Evolutionary conservation across 1,284 basidiomycete genomes (phyloP).

Genomic region (Ceratobasidium sp.): DNA sequence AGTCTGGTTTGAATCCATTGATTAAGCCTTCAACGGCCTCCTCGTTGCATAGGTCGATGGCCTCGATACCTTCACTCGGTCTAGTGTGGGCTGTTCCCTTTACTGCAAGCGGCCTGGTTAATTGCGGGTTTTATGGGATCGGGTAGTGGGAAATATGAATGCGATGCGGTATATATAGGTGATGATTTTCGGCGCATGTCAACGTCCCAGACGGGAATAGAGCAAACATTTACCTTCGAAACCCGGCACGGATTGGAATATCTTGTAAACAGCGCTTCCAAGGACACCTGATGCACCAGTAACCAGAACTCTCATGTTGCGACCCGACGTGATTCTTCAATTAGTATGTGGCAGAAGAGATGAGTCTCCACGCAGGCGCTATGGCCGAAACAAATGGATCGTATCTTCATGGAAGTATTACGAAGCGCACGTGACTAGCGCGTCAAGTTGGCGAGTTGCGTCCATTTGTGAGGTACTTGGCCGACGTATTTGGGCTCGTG

Average conservation of each 20-base stretch:
- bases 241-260: constrained; percentile 54
- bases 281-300: constrained; percentile 80
- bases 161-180: background rate
- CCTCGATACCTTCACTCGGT: constrained; percentile 57
- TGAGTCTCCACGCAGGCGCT: background rate
- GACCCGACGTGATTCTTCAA: background rate
- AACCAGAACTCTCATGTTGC: constrained; percentile 55
- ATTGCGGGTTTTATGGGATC: background rate
- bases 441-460: no score
- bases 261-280: constrained; percentile 67
- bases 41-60: constrained; percentile 66
- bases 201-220: background rate
- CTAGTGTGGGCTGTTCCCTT: constrained; percentile 71
- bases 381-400: background rate
- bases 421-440: background rate
- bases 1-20: constrained; percentile 64
- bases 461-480: no score
- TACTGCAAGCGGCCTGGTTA: constrained; percentile 46
- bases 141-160: background rate
- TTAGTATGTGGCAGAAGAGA: background rate
- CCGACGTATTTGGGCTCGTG: constrained; percentile 27
- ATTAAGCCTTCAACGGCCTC: constrained; percentile 60
- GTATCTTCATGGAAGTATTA: no score
- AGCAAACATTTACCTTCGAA: constrained; percentile 25
- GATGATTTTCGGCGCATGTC: background rate